Base-by-base conservation (phyloP, 768 basidiomycete species). In the Boletellus emodensis region DNA sequence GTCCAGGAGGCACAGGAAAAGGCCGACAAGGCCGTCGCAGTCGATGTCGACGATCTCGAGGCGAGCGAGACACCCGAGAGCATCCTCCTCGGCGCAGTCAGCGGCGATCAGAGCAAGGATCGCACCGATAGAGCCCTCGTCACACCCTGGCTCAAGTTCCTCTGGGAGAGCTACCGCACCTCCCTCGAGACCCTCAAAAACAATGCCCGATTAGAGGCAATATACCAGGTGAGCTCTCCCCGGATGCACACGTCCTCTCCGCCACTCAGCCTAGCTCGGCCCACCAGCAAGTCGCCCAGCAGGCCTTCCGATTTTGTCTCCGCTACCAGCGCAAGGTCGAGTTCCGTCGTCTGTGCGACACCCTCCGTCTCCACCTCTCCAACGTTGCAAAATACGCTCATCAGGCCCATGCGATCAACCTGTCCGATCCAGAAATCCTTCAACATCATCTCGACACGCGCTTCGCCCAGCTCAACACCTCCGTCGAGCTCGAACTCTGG, bases 111-210 rank as follows among this genome's bases (percentile, higher is more conserved):
- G 72, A 94, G 80, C 74, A 89, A 90, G 73, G 94, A 97, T 70
- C 76, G 95, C 59, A 96, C 93, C 28, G 94, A 98, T 71, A 75
- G 95, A 40, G 89, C 93, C 7, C 79, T 98, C 45, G 93, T 99
- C 56, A 96, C 93, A 0, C 95, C 95, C 0, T 96, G 94, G 86
- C 86, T 98, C 64, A 94, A 94, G 65, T 96, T 97, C 70, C 78
- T 94, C n/a, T 98, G 94, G 94, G 95, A 98, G 76, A 91, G 90
- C 59, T 97, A 97, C 66, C 84, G 95, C 49, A 96, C 92, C 17
- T 92, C 89, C 1, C 75, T 99, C 37, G 95, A 98, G 73, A 94
- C 94, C 3, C 77, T 97, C 57, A 95, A 97, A 67, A 95, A 96
- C 66, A 97, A 96, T 63, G 89, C 92, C 15, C 76, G 95, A 15